phyloP scores from a whole-genome alignment of 148 eudicot species.

The Diospyros lotus region DNA sequence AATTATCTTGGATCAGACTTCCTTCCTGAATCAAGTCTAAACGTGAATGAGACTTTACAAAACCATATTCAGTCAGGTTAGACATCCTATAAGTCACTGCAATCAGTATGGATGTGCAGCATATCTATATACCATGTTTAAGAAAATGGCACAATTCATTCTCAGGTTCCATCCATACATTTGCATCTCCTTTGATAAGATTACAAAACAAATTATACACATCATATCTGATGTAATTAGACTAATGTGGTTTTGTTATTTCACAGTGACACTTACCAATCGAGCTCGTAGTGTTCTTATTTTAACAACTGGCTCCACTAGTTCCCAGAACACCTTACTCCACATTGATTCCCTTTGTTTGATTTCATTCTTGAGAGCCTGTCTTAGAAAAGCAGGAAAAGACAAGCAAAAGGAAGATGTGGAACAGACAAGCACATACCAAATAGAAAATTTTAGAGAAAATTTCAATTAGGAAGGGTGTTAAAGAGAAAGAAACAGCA shows the following conservation, averaged over 20 bases:
- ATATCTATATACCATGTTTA: not conserved
- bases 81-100: not conserved
- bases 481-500: slow-evolving; percentile 3
- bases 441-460: not conserved
- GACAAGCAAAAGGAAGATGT: not conserved
- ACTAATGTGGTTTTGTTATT: not conserved
- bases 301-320: slow-evolving; percentile 70
- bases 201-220: not conserved
- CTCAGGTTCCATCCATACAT: not conserved
- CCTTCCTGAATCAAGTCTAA: not conserved
- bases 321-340: slow-evolving; percentile 78
- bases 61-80: too few relatives aligned
- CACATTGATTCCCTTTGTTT: slow-evolving; percentile 77
- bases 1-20: not conserved
- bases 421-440: not conserved
- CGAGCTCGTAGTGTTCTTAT: slow-evolving; percentile 92
- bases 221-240: not conserved
- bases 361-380: slow-evolving; percentile 93
- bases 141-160: not conserved
- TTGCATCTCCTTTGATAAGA: not conserved
- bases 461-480: not conserved
- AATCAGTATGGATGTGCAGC: not conserved
- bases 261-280: slow-evolving; percentile 50
- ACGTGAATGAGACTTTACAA: not conserved
- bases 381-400: slow-evolving; percentile 15